phyloP scores from a whole-genome alignment of 495 filamentous ascomycete species.

The Friedmanniomyces endolithicus region DNA sequence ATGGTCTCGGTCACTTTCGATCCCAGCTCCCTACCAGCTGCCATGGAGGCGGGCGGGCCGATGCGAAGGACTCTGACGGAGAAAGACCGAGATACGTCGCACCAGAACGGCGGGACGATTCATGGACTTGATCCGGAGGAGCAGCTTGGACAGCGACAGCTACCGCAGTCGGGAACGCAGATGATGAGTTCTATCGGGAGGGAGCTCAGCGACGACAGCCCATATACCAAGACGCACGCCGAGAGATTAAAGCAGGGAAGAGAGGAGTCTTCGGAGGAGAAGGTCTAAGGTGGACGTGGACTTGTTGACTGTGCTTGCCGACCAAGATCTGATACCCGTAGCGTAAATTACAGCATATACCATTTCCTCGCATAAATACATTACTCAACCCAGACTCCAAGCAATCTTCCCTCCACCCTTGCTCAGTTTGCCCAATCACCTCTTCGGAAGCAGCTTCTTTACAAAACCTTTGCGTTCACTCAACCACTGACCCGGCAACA shows the following conservation, averaged over 20 bases:
- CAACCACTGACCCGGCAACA: slow-evolving; percentile 6
- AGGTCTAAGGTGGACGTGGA: too few species aligned
- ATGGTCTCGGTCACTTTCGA: neutral
- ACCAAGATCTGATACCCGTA: too few species aligned
- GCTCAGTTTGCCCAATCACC: neutral
- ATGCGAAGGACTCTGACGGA: neutral
- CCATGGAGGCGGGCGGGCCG: neutral
- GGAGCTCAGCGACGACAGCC: neutral
- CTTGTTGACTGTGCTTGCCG: too few species aligned
- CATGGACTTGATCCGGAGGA: neutral
- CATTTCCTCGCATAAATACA: too few species aligned
- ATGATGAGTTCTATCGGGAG: neutral
- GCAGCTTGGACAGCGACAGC: too few species aligned
- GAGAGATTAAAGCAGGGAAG: neutral
- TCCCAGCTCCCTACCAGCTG: neutral
- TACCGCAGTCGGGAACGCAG: neutral
- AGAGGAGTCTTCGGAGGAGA: neutral
- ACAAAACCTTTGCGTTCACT: neutral
- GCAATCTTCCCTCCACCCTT: too few species aligned
- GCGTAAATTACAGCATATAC: too few species aligned
- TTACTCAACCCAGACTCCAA: too few species aligned
- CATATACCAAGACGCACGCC: neutral
- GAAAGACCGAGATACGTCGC: neutral
- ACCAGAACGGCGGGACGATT: neutral
- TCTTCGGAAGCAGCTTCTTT: neutral